Percentiles rank a stretch among this genome's conserved stretches.
phyloP scores from a whole-genome alignment of 2,329 filamentous ascomycete species.

The Alternaria alternata region DNA sequence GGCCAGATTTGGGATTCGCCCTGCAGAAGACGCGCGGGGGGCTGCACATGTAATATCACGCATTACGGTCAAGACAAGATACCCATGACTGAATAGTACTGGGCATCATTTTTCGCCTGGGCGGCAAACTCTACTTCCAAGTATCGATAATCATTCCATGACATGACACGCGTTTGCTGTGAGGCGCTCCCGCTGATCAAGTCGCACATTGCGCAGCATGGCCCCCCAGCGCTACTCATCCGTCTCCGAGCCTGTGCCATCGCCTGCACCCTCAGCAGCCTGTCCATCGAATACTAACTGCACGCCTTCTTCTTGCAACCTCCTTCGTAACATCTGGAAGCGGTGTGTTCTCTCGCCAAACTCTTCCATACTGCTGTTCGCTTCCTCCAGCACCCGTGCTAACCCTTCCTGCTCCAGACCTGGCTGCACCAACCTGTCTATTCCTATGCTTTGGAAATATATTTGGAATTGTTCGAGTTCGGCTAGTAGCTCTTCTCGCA shows the following conservation, averaged over 20 bases:
- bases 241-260: conserved; percentile 19
- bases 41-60: conserved; percentile 9
- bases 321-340: conserved; percentile 26
- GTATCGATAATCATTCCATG: background rate
- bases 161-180: conserved; percentile 1
- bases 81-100: conserved; percentile 1
- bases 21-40: conserved; percentile 9
- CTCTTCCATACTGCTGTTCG: conserved; percentile 35
- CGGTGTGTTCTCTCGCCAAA: conserved; percentile 39
- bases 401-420: conserved; percentile 32
- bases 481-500: conserved; percentile 31
- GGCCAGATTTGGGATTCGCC: conserved; percentile 3
- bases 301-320: conserved; percentile 37
- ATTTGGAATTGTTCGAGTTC: conserved; percentile 35
- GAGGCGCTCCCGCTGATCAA: background rate
- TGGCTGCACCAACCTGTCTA: conserved; percentile 26
- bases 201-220: conserved; percentile 1
- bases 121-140: conserved; percentile 3
- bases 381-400: conserved; percentile 26
- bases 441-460: conserved; percentile 41
- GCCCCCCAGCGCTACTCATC: conserved; percentile 15
- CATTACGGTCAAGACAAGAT: conserved; percentile 9
- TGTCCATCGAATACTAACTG: conserved; percentile 37
- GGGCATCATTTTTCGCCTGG: conserved; percentile 7
- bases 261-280: conserved; percentile 1